Percentiles rank a stretch among this genome's conserved stretches.
Conservation (phyloP, 345 rosid species). For the Eutrema heterophyllum region DNA sequence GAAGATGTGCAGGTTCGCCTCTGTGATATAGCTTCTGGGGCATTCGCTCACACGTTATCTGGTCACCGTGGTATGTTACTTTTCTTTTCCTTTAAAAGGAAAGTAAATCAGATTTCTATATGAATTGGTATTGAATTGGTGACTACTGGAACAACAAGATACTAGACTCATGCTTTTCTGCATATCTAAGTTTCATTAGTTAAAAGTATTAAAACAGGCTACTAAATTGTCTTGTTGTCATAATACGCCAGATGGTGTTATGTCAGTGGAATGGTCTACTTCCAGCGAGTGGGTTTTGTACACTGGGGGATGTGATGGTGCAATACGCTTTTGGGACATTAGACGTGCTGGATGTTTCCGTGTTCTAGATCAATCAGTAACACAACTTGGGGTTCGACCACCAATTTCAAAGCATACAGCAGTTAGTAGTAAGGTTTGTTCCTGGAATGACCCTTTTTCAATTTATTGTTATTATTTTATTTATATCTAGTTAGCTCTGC, state of each 20-base stretch:
- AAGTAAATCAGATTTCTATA: not conserved
- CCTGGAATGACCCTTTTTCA: not conserved
- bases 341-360: slow-evolving; percentile 89
- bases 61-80: slow-evolving; percentile 81
- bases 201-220: not conserved
- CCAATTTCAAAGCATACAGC: slow-evolving; percentile 48
- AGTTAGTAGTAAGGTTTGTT: slow-evolving; percentile 49
- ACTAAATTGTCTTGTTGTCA: slow-evolving; percentile 9
- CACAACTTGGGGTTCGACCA: slow-evolving; percentile 84
- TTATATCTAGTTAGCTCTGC: not conserved
- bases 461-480: too few relatives aligned
- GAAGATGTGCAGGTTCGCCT: slow-evolving; percentile 98
- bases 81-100: not conserved
- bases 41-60: slow-evolving; percentile 82
- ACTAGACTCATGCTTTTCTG: slow-evolving; percentile 2
- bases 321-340: slow-evolving; percentile 97
- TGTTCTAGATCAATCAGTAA: slow-evolving; percentile 76
- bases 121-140: not conserved
- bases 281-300: slow-evolving; percentile 89
- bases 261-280: slow-evolving; percentile 94
- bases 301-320: slow-evolving; percentile 97
- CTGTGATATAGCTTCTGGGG: slow-evolving; percentile 91
- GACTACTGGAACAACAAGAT: not conserved
- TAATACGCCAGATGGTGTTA: slow-evolving; percentile 70
- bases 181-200: not conserved